A percentile compares a stretch with the other conserved stretches of the same genome.
phyloP scores from a whole-genome alignment of 2,329 filamentous ascomycete species.

The Colletotrichum eremochloae region DNA sequence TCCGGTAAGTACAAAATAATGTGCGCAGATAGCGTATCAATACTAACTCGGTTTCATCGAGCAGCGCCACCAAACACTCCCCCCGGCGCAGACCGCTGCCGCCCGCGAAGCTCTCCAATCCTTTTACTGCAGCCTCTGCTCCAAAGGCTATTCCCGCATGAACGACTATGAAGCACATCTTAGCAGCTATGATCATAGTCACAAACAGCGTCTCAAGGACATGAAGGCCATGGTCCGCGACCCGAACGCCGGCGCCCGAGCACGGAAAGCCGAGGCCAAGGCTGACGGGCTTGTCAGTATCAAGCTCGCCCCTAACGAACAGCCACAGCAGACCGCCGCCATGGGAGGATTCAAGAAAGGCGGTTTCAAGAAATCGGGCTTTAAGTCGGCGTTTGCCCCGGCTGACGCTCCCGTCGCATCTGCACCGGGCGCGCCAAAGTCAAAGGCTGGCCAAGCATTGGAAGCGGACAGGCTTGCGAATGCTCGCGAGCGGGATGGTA shows the following conservation, averaged over 20 bases:
- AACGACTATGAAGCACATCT: slow-evolving; percentile 97
- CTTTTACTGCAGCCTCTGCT: slow-evolving; percentile 89
- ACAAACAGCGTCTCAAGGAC: slow-evolving; percentile 89
- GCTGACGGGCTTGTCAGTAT: slow-evolving; percentile 78
- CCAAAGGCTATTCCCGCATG: slow-evolving; percentile 94
- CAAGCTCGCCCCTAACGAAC: slow-evolving; percentile 64
- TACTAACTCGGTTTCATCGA: slow-evolving; percentile 2
- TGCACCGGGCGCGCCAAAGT: slow-evolving; percentile 43
- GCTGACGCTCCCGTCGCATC: slow-evolving; percentile 54
- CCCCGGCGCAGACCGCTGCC: slow-evolving; percentile 69
- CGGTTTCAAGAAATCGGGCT: slow-evolving; percentile 85
- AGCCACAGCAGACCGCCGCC: slow-evolving; percentile 46
- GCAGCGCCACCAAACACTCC: slow-evolving; percentile 69
- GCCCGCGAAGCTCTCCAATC: slow-evolving; percentile 83
- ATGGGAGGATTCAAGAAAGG: slow-evolving; percentile 72
- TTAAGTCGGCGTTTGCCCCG: slow-evolving; percentile 80
- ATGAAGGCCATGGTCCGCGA: slow-evolving; percentile 88
- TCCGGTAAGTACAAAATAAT: slow-evolving; percentile 59
- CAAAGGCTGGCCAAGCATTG: slow-evolving; percentile 19
- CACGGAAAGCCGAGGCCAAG: slow-evolving; percentile 78
- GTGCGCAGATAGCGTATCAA: slow-evolving; percentile 49
- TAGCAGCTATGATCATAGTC: slow-evolving; percentile 93
- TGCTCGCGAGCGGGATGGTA: slow-evolving; percentile 2
- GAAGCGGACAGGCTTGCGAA: slow-evolving; percentile 45
- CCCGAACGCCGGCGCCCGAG: slow-evolving; percentile 73